Evolutionary conservation across 2,329 filamentous ascomycete species (phyloP).

Genomic region (Aspergillus ibericus): DNA sequence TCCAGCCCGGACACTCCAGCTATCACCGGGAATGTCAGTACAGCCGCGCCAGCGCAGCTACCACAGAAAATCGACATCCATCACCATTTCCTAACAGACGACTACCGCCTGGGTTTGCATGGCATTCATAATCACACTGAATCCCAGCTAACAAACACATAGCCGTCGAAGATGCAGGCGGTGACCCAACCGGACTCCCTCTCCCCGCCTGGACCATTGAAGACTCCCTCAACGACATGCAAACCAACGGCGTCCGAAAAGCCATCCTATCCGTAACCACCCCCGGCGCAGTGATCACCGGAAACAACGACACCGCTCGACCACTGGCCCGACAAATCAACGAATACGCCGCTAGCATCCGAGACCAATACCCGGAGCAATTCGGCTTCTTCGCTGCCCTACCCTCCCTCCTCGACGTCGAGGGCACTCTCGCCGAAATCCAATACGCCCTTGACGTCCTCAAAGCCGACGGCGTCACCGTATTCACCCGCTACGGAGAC

Average conservation of each 20-base stretch:
- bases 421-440: slow-evolving; percentile 12
- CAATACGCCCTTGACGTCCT: slow-evolving; percentile 15
- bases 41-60: neutral
- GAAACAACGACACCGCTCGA: neutral
- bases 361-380: slow-evolving; percentile 1
- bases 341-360: slow-evolving; percentile 6
- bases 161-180: neutral
- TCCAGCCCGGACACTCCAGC: neutral
- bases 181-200: slow-evolving; percentile 4
- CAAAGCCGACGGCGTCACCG: slow-evolving; percentile 46
- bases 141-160: neutral
- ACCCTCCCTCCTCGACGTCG: slow-evolving; percentile 12
- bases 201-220: slow-evolving; percentile 10
- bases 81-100: neutral
- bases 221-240: slow-evolving; percentile 1
- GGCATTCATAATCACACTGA: too few relatives aligned
- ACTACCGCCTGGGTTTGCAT: neutral
- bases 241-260: slow-evolving; percentile 5
- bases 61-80: neutral
- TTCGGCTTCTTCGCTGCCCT: slow-evolving; percentile 21
- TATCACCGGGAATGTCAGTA: neutral
- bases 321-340: slow-evolving; percentile 12
- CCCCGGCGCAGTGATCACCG: slow-evolving; percentile 9
- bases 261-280: slow-evolving; percentile 15
- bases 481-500: slow-evolving; percentile 52